These are phyloP conservation scores for Aspergillus carlsbadensis DNA, from an alignment of 495 filamentous ascomycete genomes.

Conservation along the genomic window DNA sequence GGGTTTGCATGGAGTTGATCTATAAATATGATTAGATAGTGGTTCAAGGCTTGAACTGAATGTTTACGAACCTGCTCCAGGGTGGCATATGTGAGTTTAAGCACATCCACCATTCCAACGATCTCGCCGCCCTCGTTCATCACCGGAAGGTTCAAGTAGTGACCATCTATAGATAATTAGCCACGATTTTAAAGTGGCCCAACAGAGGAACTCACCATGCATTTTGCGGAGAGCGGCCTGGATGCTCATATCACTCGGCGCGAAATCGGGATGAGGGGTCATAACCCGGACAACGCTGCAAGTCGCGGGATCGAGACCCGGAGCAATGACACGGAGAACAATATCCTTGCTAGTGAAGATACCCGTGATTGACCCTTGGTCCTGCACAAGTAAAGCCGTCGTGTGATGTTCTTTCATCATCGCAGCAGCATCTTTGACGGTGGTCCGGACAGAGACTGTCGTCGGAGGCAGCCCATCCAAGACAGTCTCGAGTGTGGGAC, in stretches of 20 bases:
- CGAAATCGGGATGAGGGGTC: conserved; percentile 98
- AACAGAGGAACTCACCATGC: conserved; percentile 68
- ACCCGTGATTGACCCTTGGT: conserved; percentile 94
- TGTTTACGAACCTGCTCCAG: conserved; percentile 78
- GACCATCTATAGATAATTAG: conserved; percentile 68
- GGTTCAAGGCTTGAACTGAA: neutral
- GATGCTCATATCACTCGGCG: conserved; percentile 97
- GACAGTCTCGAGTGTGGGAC: conserved; percentile 92
- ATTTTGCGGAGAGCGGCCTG: conserved; percentile 97
- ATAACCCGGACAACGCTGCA: conserved; percentile 98
- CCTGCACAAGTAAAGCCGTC: conserved; percentile 92
- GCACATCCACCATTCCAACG: conserved; percentile 97
- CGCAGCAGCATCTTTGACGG: conserved; percentile 90
- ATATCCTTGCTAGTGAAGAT: conserved; percentile 99
- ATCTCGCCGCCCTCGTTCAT: conserved; percentile 98
- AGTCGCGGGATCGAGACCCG: conserved; percentile 87
- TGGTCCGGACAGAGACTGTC: conserved; percentile 92
- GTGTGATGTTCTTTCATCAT: conserved; percentile 99
- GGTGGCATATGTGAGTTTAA: conserved; percentile 97
- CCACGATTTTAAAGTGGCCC: neutral
- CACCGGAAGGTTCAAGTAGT: conserved; percentile 95
- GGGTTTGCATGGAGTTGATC: conserved; percentile 75
- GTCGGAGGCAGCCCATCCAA: conserved; percentile 87
- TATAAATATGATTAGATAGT: conserved; percentile 24
- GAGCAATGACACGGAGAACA: conserved; percentile 95